These are phyloP conservation scores for Amorphotheca resinae DNA, from an alignment of 495 filamentous ascomycete species.

Conservation along the genomic window DNA sequence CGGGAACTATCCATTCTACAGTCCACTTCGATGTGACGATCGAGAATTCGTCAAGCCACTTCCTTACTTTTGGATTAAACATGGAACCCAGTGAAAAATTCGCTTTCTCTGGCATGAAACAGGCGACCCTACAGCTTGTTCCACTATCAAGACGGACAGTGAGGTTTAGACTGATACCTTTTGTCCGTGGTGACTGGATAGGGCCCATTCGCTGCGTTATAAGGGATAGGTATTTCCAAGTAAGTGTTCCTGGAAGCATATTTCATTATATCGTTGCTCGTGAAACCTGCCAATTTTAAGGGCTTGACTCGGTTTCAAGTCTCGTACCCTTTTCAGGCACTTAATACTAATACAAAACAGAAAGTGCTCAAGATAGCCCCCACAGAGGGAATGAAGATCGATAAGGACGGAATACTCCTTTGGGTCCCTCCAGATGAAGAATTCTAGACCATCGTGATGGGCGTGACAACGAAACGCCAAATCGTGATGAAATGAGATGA, in stretches of 20 bases:
- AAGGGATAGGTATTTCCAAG: conserved; percentile 69
- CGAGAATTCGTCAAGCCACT: conserved; percentile 90
- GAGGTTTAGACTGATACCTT: conserved; percentile 54
- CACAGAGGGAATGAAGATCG: conserved; percentile 56
- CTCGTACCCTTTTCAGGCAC: background rate
- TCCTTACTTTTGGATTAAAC: conserved; percentile 76
- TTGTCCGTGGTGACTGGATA: conserved; percentile 53
- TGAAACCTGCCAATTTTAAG: no score
- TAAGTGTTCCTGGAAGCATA: background rate
- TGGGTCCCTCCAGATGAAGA: conserved; percentile 43
- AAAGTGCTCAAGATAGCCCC: conserved; percentile 66
- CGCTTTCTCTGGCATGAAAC: conserved; percentile 83
- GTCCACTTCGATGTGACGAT: conserved; percentile 50
- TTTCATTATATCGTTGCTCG: no score
- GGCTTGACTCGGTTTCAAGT: no score
- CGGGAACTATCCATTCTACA: conserved; percentile 19
- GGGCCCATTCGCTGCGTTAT: conserved; percentile 57
- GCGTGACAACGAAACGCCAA: conserved; percentile 1
- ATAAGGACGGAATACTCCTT: conserved; percentile 57
- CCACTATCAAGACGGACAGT: conserved; percentile 63
- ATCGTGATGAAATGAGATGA: background rate
- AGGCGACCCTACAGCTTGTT: conserved; percentile 59
- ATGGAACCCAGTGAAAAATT: conserved; percentile 93
- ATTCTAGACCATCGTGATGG: conserved; percentile 16
- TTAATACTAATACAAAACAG: conserved; percentile 21